Evolutionary conservation across 805 yeast genomes (phyloP).

Genomic region (Candida coquimbonensis): DNA sequence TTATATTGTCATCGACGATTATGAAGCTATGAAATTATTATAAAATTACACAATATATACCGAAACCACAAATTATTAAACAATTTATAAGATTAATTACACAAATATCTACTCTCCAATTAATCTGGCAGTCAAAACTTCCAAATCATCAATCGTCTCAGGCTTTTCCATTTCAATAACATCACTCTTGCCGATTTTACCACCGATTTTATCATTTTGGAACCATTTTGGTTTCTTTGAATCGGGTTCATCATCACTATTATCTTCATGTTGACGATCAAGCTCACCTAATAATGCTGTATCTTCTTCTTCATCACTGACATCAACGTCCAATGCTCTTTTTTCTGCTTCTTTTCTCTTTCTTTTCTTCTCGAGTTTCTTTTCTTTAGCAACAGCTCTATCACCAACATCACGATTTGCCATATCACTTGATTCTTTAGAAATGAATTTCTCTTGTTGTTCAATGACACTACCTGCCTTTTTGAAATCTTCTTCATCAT

Average conservation of each 20-base stretch:
- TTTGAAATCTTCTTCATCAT: constrained; percentile 81
- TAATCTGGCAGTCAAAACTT: constrained; percentile 64
- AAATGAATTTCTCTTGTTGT: constrained; percentile 64
- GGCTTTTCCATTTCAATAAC: constrained; percentile 77
- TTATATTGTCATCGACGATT: too few relatives aligned
- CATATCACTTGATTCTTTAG: constrained; percentile 65
- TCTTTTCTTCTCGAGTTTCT: constrained; percentile 83
- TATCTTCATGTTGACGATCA: constrained; percentile 24
- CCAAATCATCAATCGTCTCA: constrained; percentile 87
- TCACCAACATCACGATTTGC: constrained; percentile 65
- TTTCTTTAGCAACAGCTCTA: constrained; percentile 67
- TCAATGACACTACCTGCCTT: constrained; percentile 58
- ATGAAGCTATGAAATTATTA: too few relatives aligned
- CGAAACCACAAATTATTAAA: too few relatives aligned
- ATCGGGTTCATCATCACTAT: constrained; percentile 23
- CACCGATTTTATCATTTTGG: constrained; percentile 28
- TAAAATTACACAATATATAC: too few relatives aligned
- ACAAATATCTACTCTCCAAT: constrained; percentile 11
- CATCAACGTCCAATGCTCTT: constrained; percentile 23
- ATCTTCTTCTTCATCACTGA: constrained; percentile 19
- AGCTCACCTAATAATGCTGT: constrained; percentile 22
- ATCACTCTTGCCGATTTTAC: constrained; percentile 22
- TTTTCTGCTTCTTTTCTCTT: constrained; percentile 76
- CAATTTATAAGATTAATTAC: too few relatives aligned
- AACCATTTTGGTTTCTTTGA: constrained; percentile 31